Conservation (phyloP, 768 basidiomycete species). For the Albatrellus ellisii region DNA sequence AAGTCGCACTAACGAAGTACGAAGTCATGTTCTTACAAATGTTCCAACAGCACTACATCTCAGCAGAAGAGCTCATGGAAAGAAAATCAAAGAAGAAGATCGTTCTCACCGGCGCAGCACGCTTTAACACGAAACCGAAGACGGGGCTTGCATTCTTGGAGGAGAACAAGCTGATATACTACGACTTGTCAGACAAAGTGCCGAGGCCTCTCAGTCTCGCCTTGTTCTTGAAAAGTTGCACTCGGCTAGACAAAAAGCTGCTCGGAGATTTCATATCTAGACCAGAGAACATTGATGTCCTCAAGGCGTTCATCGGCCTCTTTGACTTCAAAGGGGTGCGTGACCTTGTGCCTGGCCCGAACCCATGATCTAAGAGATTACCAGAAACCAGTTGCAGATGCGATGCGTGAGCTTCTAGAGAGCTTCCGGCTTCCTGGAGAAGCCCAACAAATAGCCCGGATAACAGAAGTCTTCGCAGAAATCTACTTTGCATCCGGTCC, state of each 20-base stretch:
- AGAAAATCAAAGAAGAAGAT: constrained; percentile 80
- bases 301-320: constrained; percentile 77
- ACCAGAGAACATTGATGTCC: constrained; percentile 72
- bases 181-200: constrained; percentile 40
- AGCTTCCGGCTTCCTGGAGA: constrained; percentile 93
- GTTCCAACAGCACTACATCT: constrained; percentile 47
- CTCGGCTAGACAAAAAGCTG: constrained; percentile 81
- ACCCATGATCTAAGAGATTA: not conserved
- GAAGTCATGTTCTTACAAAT: no score
- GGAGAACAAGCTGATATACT: constrained; percentile 81
- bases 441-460: constrained; percentile 83
- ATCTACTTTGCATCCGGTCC: constrained; percentile 80
- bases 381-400: constrained; percentile 94
- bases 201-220: constrained; percentile 64
- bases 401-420: constrained; percentile 90
- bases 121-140: constrained; percentile 92
- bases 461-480: constrained; percentile 91
- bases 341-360: not conserved
- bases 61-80: constrained; percentile 43
- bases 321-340: constrained; percentile 81
- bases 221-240: constrained; percentile 71
- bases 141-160: constrained; percentile 82
- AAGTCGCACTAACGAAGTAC: constrained; percentile 14
- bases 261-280: constrained; percentile 89
- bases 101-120: constrained; percentile 67